A percentile compares a stretch with the other conserved stretches of the same genome.
Evolutionary conservation across 108 stramenopile species (phyloP).

Genomic region (Seminavis robusta): DNA sequence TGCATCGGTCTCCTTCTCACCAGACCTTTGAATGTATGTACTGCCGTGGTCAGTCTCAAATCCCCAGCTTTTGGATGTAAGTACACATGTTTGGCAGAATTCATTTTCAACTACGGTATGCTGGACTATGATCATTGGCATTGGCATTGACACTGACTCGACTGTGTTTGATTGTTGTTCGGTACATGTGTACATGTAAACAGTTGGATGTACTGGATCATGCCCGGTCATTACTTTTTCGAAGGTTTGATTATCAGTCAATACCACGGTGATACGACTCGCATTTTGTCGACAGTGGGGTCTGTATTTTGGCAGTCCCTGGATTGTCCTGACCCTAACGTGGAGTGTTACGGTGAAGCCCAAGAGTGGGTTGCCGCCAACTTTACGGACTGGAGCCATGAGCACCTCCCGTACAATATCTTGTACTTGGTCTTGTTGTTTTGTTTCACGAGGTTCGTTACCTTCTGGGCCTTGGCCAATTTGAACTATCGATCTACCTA

Average conservation of each 20-base stretch:
- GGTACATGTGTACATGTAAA: conserved; percentile 20
- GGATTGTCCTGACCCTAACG: conserved; percentile 23
- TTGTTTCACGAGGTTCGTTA: conserved; percentile 34
- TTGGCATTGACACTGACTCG: conserved; percentile 57
- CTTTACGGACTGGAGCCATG: conserved; percentile 41
- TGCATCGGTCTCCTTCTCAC: conserved; percentile 53
- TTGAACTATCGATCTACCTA: conserved; percentile 64
- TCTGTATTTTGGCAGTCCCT: conserved; percentile 39
- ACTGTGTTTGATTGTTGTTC: conserved; percentile 31
- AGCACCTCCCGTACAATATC: conserved; percentile 43
- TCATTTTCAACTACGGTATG: neutral
- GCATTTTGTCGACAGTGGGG: conserved; percentile 42
- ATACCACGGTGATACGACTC: conserved; percentile 47
- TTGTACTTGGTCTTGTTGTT: conserved; percentile 42
- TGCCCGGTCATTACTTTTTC: conserved; percentile 72
- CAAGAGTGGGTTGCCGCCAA: conserved; percentile 57
- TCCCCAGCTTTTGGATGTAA: conserved; percentile 43
- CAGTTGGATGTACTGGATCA: conserved; percentile 71
- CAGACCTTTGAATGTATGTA: conserved; percentile 64
- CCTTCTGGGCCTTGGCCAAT: conserved; percentile 36
- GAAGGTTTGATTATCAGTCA: conserved; percentile 64
- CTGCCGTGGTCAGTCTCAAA: conserved; percentile 45
- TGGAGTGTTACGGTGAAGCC: conserved; percentile 43
- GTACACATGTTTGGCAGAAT: neutral
- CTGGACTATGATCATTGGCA: conserved; percentile 41